Percentiles rank a stretch among this genome's conserved stretches.
These are phyloP conservation scores for Globisporangium cylindrosporum DNA, from an alignment of 352 stramenopile genomes.

Conservation along the genomic window DNA sequence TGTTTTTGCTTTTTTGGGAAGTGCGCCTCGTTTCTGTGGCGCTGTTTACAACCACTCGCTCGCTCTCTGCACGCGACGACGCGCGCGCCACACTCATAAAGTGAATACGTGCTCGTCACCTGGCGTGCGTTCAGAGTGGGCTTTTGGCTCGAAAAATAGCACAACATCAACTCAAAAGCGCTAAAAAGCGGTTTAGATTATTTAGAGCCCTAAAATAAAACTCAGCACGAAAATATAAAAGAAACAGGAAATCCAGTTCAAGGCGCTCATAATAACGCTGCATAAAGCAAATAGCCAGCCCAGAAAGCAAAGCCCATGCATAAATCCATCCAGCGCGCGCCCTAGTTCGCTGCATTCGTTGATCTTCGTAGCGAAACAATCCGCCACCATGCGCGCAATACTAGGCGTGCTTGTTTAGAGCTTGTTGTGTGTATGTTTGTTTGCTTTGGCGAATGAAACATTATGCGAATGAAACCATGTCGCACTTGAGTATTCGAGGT, in stretches of 20 bases:
- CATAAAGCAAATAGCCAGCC: neutral
- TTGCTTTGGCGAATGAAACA: too few relatives aligned
- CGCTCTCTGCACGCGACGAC: neutral
- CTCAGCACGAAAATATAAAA: constrained; percentile 1
- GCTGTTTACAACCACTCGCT: neutral
- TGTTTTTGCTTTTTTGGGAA: neutral
- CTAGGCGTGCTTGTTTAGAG: too few relatives aligned
- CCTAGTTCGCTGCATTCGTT: too few relatives aligned
- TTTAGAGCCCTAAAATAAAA: neutral
- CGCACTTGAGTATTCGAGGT: too few relatives aligned
- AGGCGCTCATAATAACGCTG: neutral
- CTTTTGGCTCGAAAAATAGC: neutral
- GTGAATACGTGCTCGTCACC: neutral
- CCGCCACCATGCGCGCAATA: too few relatives aligned
- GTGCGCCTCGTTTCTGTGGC: neutral
- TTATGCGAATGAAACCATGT: too few relatives aligned
- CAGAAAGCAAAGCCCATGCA: too few relatives aligned
- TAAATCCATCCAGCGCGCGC: too few relatives aligned
- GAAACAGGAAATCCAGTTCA: neutral
- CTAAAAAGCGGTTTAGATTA: neutral
- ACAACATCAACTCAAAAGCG: too few relatives aligned
- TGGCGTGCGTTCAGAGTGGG: neutral
- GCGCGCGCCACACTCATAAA: neutral
- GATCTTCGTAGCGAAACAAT: too few relatives aligned
- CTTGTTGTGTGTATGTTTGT: too few relatives aligned